Conservation (phyloP, 345 rosid species). For the Corymbia maculata region DNA sequence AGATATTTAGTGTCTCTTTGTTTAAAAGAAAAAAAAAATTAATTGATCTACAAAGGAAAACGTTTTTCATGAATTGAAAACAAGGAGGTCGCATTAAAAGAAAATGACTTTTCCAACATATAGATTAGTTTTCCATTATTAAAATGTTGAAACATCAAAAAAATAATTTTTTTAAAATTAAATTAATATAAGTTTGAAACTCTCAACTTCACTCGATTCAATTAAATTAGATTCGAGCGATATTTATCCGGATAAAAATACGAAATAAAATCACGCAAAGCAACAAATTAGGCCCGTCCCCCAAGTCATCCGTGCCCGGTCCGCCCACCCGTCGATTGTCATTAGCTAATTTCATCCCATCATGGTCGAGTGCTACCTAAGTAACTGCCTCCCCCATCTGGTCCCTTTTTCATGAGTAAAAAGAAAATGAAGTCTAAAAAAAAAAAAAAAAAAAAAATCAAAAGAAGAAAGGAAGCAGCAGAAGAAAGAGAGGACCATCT, state of each 20-base stretch:
- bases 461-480: background rate
- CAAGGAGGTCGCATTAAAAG: too few relatives aligned
- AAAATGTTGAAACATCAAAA: background rate
- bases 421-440: background rate
- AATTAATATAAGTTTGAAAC: accelerated
- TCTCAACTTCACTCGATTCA: background rate
- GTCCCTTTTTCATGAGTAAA: background rate
- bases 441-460: too few relatives aligned
- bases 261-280: background rate
- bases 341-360: background rate
- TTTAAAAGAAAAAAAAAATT: too few relatives aligned
- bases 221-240: background rate
- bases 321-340: background rate
- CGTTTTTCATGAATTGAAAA: too few relatives aligned
- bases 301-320: background rate
- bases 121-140: too few relatives aligned
- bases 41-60: background rate
- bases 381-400: background rate
- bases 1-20: background rate
- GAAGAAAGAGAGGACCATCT: background rate
- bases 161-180: too few relatives aligned
- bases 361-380: background rate
- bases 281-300: too few relatives aligned
- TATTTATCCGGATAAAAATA: accelerated
- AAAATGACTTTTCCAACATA: too few relatives aligned